Evolutionary conservation across 208 protist genomes (phyloP).

Genomic region (Acanthamoeba culbertsoni): DNA sequence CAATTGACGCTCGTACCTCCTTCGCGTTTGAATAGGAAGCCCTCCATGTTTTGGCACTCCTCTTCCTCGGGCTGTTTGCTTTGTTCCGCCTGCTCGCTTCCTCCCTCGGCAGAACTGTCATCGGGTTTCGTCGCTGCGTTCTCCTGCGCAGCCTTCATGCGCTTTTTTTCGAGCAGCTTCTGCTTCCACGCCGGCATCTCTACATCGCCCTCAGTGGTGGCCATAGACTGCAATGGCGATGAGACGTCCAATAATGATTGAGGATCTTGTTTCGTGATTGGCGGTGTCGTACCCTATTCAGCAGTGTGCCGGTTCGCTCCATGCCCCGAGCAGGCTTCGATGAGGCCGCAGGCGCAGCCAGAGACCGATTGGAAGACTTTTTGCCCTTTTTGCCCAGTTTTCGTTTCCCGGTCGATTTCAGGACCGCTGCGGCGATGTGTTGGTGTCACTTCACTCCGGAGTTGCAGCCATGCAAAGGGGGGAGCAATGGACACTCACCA

Average conservation of each 20-base stretch:
- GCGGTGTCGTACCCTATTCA: no score
- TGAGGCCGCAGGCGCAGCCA: no score
- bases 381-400: no score
- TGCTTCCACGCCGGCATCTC: neutral
- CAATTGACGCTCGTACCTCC: neutral
- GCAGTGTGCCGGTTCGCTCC: no score
- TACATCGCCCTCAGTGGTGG: neutral
- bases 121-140: neutral
- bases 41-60: neutral
- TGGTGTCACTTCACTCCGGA: neutral
- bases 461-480: neutral
- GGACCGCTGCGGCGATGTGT: no score
- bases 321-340: no score
- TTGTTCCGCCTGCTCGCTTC: neutral
- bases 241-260: no score
- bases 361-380: no score
- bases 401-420: no score
- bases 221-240: neutral
- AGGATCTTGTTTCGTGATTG: neutral
- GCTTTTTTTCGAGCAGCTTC: conserved; percentile 9
- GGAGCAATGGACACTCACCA: neutral
- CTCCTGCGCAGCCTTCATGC: neutral
- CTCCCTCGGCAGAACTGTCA: neutral
- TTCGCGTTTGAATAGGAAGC: conserved; percentile 29
- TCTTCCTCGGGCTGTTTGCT: neutral